Evolutionary conservation across 106 monocot species (phyloP).

Genomic region (Cymbidium sinense): DNA sequence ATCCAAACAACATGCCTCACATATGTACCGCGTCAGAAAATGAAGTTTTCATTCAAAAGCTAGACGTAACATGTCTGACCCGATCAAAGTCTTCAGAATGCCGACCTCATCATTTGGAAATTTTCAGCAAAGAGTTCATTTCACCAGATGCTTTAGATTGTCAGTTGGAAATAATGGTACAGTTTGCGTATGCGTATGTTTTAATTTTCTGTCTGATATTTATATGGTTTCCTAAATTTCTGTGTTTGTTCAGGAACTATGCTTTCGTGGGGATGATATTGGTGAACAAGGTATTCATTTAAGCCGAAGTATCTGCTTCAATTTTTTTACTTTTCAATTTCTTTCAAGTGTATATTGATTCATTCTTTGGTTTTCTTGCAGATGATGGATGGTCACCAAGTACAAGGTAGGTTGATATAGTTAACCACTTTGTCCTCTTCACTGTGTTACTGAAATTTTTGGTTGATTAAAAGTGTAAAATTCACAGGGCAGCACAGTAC

Average conservation of each 20-base stretch:
- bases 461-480: background rate
- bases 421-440: background rate
- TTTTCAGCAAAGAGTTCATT: slow-evolving; percentile 1
- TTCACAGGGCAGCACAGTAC: slow-evolving; percentile 53
- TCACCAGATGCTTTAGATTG: slow-evolving; percentile 7
- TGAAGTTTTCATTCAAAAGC: background rate
- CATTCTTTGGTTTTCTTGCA: slow-evolving; percentile 11
- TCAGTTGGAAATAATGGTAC: slow-evolving; percentile 22
- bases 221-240: background rate
- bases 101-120: background rate
- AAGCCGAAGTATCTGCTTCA: background rate
- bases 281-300: slow-evolving; percentile 27
- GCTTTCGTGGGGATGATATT: slow-evolving; percentile 12
- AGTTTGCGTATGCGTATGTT: slow-evolving; percentile 10
- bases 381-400: slow-evolving; percentile 36
- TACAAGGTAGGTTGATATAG: slow-evolving; percentile 34
- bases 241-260: slow-evolving; percentile 36
- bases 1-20: background rate
- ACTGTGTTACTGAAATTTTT: background rate
- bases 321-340: background rate
- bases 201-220: background rate
- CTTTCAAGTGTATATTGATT: background rate
- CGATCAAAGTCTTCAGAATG: background rate
- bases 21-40: background rate
- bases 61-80: background rate